These are phyloP conservation scores for Domatiomyces catenatus DNA, from an alignment of 2,329 filamentous ascomycete species.

Conservation along the genomic window DNA sequence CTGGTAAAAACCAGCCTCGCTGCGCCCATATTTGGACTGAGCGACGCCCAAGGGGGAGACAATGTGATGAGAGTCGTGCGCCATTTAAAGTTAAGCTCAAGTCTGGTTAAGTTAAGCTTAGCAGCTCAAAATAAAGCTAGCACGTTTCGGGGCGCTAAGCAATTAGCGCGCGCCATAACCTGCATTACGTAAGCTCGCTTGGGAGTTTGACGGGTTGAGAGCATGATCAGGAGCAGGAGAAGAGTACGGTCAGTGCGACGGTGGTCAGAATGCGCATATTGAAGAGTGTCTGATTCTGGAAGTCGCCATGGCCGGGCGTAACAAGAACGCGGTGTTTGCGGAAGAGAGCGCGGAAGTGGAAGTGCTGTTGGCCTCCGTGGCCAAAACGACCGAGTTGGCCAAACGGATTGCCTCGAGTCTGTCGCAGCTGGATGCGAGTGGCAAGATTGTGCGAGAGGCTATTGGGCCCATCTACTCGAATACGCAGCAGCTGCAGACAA, in stretches of 20 bases:
- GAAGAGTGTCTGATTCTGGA: not conserved
- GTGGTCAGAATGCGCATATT: not conserved
- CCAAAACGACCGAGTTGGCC: slow-evolving; percentile 83
- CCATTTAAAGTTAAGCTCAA: slow-evolving; percentile 2
- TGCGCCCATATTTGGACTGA: slow-evolving; percentile 14
- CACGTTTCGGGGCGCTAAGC: too few relatives aligned
- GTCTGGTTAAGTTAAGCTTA: too few relatives aligned
- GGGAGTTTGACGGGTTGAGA: too few relatives aligned
- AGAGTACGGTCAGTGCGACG: not conserved
- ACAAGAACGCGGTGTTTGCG: slow-evolving; percentile 41
- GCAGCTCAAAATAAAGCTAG: too few relatives aligned
- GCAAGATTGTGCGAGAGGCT: slow-evolving; percentile 79
- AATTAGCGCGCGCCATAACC: too few relatives aligned
- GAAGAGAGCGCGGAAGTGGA: slow-evolving; percentile 55
- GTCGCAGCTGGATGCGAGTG: slow-evolving; percentile 67
- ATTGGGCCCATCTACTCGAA: slow-evolving; percentile 86
- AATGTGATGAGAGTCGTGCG: slow-evolving; percentile 6
- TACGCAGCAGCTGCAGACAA: slow-evolving; percentile 74
- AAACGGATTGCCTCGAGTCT: slow-evolving; percentile 91
- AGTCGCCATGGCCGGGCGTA: slow-evolving; percentile 35
- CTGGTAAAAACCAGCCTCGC: slow-evolving; percentile 9
- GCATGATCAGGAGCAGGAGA: too few relatives aligned
- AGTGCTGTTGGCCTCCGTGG: slow-evolving; percentile 54
- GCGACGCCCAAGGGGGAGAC: slow-evolving; percentile 10
- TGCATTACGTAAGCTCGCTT: too few relatives aligned